Conservation (phyloP, 768 basidiomycete species). For the Suillus hirtellus region DNA sequence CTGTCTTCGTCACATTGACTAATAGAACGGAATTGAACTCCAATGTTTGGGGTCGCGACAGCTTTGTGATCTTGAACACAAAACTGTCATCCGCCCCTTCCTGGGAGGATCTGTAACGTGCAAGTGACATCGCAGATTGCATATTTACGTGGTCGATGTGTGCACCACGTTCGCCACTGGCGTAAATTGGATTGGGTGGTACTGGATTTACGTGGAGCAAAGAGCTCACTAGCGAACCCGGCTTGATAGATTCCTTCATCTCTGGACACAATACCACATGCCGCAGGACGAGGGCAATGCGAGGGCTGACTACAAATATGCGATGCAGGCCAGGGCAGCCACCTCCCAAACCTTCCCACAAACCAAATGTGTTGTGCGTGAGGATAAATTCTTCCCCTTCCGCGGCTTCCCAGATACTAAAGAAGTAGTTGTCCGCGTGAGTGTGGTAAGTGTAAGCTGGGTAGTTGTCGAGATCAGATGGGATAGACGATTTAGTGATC, state of each 20-base stretch:
- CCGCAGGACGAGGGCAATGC: constrained; percentile 33
- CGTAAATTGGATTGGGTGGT: constrained; percentile 2
- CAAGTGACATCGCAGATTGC: not conserved
- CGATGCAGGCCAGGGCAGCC: constrained; percentile 27
- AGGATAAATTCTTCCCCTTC: constrained; percentile 37
- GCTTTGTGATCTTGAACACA: constrained; percentile 31
- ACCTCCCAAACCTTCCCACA: constrained; percentile 34
- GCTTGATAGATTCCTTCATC: not conserved
- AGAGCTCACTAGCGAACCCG: not conserved
- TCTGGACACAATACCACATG: constrained; percentile 18
- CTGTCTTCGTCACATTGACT: not conserved
- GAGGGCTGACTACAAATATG: constrained; percentile 38
- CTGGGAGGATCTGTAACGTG: constrained; percentile 9
- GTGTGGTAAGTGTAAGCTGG: constrained; percentile 28
- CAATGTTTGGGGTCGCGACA: constrained; percentile 16
- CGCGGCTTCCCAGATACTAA: constrained; percentile 32
- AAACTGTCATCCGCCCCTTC: constrained; percentile 29
- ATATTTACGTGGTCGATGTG: not conserved
- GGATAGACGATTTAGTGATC: not conserved
- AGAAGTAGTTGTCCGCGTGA: constrained; percentile 21
- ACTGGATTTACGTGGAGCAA: not conserved
- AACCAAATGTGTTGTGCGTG: constrained; percentile 32
- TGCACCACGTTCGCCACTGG: not conserved
- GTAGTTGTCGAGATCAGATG: constrained; percentile 19
- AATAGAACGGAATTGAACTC: constrained; percentile 11